phyloP scores from a whole-genome alignment of 352 stramenopile genomes.

The Globisporangium perplexum region DNA sequence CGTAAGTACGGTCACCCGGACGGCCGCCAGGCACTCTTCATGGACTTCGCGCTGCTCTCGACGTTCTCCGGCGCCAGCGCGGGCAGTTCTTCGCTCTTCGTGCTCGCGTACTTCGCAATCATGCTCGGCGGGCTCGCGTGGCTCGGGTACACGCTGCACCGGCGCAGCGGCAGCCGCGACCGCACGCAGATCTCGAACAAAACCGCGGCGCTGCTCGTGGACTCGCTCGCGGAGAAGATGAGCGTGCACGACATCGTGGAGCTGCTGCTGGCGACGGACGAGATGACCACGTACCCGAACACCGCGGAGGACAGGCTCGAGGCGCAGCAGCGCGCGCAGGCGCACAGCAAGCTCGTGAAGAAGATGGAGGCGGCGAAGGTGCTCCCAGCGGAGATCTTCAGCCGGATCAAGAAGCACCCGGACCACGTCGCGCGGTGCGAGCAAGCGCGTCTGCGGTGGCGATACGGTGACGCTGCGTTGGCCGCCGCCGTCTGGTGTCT shows the following conservation, averaged over 20 bases:
- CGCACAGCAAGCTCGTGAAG: constrained; percentile 76
- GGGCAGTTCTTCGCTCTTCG: constrained; percentile 47
- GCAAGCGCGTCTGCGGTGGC: background rate
- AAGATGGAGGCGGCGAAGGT: constrained; percentile 73
- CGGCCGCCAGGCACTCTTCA: constrained; percentile 63
- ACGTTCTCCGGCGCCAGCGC: constrained; percentile 34
- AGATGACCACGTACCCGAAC: constrained; percentile 48
- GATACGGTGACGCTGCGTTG: too few species aligned
- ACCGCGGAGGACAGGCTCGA: constrained; percentile 35
- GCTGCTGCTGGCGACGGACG: constrained; percentile 63
- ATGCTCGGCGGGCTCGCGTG: constrained; percentile 58
- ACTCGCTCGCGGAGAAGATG: constrained; percentile 62
- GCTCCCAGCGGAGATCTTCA: constrained; percentile 47
- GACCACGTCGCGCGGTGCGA: constrained; percentile 45
- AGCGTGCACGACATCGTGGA: constrained; percentile 79
- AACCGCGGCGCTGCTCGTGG: constrained; percentile 38
- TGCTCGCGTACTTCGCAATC: constrained; percentile 62
- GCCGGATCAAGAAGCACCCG: constrained; percentile 74
- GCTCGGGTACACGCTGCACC: constrained; percentile 54
- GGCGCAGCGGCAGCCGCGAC: constrained; percentile 45
- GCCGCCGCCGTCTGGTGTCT: constrained; percentile 2
- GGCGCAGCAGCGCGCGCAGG: constrained; percentile 46
- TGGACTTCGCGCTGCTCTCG: constrained; percentile 67
- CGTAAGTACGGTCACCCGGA: constrained; percentile 78
- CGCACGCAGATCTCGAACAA: constrained; percentile 52